These are phyloP conservation scores for Solanum tacnaense DNA, from an alignment of 257 asterid species.

Conservation along the genomic window DNA sequence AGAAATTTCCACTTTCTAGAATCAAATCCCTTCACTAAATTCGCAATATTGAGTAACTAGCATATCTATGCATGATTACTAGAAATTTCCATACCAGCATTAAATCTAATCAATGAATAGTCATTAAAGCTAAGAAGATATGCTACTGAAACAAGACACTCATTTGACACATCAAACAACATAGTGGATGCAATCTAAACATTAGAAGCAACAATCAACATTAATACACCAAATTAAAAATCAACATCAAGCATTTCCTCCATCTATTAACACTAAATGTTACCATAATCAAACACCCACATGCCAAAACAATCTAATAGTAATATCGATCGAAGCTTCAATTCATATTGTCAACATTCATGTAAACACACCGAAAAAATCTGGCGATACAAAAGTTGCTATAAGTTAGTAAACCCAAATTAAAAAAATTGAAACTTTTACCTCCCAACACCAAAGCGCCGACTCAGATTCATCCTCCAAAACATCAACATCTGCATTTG, in stretches of 20 bases:
- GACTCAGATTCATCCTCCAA: conserved; percentile 72
- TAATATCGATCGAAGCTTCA: not conserved
- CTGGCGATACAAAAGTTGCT: not conserved
- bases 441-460: conserved; percentile 99
- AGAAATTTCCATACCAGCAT: not conserved
- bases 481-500: conserved; percentile 60
- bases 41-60: not conserved
- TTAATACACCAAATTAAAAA: not conserved
- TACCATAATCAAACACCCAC: not conserved
- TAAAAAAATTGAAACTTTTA: not conserved
- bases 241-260: not conserved
- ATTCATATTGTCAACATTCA: not conserved
- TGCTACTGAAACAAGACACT: not conserved
- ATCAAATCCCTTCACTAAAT: not conserved
- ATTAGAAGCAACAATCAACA: not conserved
- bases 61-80: not conserved
- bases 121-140: not conserved
- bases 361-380: not conserved
- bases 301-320: not conserved
- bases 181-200: not conserved
- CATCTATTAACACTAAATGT: not conserved
- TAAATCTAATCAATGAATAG: not conserved
- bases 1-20: not conserved
- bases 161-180: not conserved
- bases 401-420: not conserved